Conservation (phyloP, 1,139 yeast genomes). For the Taphrina pruni region DNA sequence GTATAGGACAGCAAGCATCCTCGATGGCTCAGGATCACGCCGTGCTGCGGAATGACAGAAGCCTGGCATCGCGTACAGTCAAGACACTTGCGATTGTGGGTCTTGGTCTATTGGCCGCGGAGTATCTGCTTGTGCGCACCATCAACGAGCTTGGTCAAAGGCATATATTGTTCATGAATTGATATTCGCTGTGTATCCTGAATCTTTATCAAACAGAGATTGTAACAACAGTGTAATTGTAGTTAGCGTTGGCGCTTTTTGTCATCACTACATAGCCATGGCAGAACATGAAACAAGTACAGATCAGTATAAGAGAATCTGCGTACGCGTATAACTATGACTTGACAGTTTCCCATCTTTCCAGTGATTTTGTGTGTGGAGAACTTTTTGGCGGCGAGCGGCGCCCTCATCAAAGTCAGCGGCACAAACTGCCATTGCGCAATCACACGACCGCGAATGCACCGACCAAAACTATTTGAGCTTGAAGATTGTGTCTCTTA, state of each 20-base stretch:
- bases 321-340: no score
- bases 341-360: no score
- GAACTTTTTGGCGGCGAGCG: not conserved
- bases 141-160: slow-evolving; percentile 21
- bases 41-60: not conserved
- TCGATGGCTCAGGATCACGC: not conserved
- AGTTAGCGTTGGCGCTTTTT: not conserved
- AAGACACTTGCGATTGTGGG: slow-evolving; percentile 6
- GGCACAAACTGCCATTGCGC: not conserved
- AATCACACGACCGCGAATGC: not conserved
- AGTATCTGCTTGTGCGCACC: slow-evolving; percentile 7
- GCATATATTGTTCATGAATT: not conserved
- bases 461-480: no score
- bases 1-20: not conserved
- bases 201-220: not conserved
- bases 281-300: no score
- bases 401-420: not conserved
- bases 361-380: slow-evolving; percentile 1
- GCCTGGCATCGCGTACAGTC: not conserved
- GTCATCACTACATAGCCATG: not conserved
- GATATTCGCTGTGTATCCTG: not conserved
- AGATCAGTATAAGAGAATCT: no score
- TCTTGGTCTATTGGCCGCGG: slow-evolving; percentile 10
- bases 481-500: no score
- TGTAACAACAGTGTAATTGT: not conserved